Base-by-base conservation (phyloP, 179 eudicot genomes). In the Spinacia oleracea region DNA sequence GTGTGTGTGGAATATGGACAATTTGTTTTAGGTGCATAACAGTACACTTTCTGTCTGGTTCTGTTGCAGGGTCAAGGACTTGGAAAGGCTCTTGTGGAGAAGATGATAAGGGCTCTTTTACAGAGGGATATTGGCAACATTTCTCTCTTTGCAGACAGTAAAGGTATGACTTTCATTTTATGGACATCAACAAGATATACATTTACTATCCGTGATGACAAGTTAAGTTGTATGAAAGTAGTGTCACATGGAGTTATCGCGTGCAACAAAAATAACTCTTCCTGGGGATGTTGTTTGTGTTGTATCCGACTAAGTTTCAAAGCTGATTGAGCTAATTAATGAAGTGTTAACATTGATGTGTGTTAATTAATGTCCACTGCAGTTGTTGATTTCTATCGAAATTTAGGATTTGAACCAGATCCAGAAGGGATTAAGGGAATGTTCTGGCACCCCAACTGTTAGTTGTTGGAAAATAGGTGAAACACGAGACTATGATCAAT, bases 371-470 rank as follows among this genome's bases (percentile, higher is more conserved):
- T 46, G 29, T 51, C 9, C 53, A 40, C 58, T 85, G 91, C 93
- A 95, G 98, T 95, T 72, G 97, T 95, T 72, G 98, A 95, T 12
- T 95, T 95, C 87, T 95, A 95, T 81, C 85, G 51, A 76, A 91
- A 91, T 76, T 80, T 95, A 78, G 98, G 98, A 43, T 95, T 95
- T 79, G 87, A 93, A 79, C 85, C 98, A 16, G 98, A 95, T 81
- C 98, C 98, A 1, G 97, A 95, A 79, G 98, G 98, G 86, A 95
- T 95, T 27, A 95, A 93, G 82, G 98, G 98, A 43, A 95, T 95
- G 98, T 95, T 95, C 80, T 95, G 98, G 98, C 91, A 93, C 83
- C 97, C 98, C 6, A 89, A 81, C 81, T 87, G 84, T 42, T 85
- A 79, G 82, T 34, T 43, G 31, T 64, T 45, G 15, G 31, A 40